These are phyloP conservation scores for Polymyxa betae DNA, from an alignment of 208 protist species.

Conservation along the genomic window DNA sequence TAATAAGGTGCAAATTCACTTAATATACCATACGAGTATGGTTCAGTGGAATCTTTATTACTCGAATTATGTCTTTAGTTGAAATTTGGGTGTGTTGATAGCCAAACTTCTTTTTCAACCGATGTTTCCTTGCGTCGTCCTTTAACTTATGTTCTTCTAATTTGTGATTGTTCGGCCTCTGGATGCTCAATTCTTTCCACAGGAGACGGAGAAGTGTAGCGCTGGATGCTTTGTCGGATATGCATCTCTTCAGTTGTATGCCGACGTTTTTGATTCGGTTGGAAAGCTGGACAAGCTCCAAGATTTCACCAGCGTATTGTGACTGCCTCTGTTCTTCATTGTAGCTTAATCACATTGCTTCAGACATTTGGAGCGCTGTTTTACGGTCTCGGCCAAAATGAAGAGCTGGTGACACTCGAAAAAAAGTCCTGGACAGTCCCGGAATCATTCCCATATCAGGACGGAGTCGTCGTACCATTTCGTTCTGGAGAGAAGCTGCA, in stretches of 20 bases:
- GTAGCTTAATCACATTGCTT: no score
- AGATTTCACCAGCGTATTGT: slow-evolving; percentile 55
- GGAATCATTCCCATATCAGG: slow-evolving; percentile 34
- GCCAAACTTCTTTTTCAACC: no score
- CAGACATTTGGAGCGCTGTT: slow-evolving; percentile 64
- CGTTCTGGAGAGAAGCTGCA: slow-evolving; percentile 19
- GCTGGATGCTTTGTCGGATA: slow-evolving; percentile 54
- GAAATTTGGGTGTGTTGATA: no score
- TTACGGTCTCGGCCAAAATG: slow-evolving; percentile 60
- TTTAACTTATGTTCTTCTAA: no score
- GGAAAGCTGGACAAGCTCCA: slow-evolving; percentile 62
- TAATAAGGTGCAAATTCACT: neutral
- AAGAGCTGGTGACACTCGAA: slow-evolving; percentile 53
- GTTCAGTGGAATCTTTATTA: no score
- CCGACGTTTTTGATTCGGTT: slow-evolving; percentile 67
- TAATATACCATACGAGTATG: no score
- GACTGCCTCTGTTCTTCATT: no score
- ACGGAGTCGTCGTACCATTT: slow-evolving; percentile 54
- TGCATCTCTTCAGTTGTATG: slow-evolving; percentile 67
- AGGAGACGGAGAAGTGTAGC: no score
- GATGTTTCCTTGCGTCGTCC: no score
- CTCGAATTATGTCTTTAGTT: no score
- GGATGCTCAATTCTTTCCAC: neutral
- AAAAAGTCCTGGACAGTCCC: slow-evolving; percentile 52
- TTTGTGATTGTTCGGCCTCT: slow-evolving; percentile 7